Base-by-base conservation (phyloP, 805 yeast species). In the Naumovozyma dairenensis region DNA sequence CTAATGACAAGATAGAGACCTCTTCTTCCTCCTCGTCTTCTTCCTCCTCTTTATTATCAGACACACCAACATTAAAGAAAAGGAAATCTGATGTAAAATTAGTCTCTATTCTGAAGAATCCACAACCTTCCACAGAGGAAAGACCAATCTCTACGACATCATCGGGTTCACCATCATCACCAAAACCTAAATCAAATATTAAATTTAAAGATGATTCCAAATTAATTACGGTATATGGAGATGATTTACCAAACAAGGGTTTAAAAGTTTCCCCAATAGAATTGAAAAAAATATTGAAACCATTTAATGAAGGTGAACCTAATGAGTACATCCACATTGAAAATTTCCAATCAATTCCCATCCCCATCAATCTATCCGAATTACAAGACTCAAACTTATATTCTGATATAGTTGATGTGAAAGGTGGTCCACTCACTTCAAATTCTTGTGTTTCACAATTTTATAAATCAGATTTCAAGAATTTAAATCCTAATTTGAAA, bases 281-380 rank as follows among this genome's bases (percentile, higher is more conserved):
- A 22, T 37, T 57, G 33, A 54, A 53, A 28, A 54, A 52, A 25
- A 39, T 55, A 2, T 35, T 57, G 15, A 54, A 51, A 34, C 60
- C 61, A 7, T 53, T 53, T 34, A 53, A 45, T 31, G 58, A 53
- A 31, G 59, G 58, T 21, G 58, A 53, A 37, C 60, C 62, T 7
- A 44, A 52, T 27, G 62, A 57, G 40, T 38, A 44, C 12, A 29
- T 46, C n/a, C 35, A 39, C 13, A 21, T 45, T 4, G 50, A 42
- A 18, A 45, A 41, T 32, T 39, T 35, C 6, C 41, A 29, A 14
- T 44, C 42, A 4, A 49, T 40, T 20, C 49, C 48, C 8, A 35
- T 31, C 20, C 49, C 48, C 19, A 25, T 51, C 4, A 33, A 40
- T n/a, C 34, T 44, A 12, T 24, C 22, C 7, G 9, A 10, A 24